Evolutionary conservation across 176 grass and related monocot species (phyloP), one percentile per base, ranked within the genome.

Genomic region (Metroxylon sagu): DNA sequence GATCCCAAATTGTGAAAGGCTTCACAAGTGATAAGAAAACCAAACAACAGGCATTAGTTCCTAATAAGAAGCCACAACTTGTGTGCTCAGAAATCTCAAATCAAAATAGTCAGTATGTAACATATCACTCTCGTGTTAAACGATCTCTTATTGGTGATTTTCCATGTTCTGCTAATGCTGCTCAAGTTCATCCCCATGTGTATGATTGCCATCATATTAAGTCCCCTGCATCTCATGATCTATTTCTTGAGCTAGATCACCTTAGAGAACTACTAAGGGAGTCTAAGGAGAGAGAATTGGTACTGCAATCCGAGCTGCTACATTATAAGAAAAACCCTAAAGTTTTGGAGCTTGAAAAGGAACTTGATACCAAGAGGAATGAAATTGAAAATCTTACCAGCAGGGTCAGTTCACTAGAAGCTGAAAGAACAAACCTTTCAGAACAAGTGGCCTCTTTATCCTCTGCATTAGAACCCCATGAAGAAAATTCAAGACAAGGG

Each of bases 1-100:
- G 93, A 60, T 98, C 93, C n/a, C 87, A 92, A 14, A 88, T 98
- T 76, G 93, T 98, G 39, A 88, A 81, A 70, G 93, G 93, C 8
- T 89, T 98, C 64, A 87, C 88, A 28, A 43, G 84, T 50, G 93
- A 98, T 68, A 98, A 88, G 69, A 98, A 92, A 72, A 81, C 78
- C 65, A 98, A 98, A 63, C 81, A 80, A 64, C 75, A 77, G 58
- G 58, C 76, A 52, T 61, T 83, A 49, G n/a, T 67, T 61, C 64
- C 69, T 43, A 76, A 60, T 77, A 98, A 98, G 79, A 98, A 92
- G 48, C 84, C 79, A 21, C 84, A 87, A 59, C 60, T 79, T 77
- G 61, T 71, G 28, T 68, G 48, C 56, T 60, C 74, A 0, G 77
- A 92, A 61, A 84, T 83, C 67, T 50, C 60, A 5, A 85, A 51